Conservation (phyloP, 2,329 filamentous ascomycete species). For the Ophidiomyces ophidiicola region DNA sequence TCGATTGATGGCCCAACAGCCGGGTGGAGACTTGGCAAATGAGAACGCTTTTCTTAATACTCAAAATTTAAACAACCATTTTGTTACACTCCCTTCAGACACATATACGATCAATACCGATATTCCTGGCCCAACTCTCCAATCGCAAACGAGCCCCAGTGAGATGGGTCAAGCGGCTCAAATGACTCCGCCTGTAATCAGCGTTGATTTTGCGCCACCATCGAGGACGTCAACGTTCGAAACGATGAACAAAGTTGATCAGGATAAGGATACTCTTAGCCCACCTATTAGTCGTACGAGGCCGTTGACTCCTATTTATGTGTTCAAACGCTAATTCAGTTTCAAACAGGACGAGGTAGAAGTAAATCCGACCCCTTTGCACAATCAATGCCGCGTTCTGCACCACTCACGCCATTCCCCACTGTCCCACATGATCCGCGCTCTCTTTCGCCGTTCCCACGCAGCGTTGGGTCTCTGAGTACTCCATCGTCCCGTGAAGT, state of each 20-base stretch:
- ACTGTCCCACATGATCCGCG: conserved; percentile 24
- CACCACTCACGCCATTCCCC: conserved; percentile 19
- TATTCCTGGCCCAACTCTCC: conserved; percentile 32
- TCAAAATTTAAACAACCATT: conserved; percentile 38
- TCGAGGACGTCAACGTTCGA: conserved; percentile 55
- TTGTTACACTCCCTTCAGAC: conserved; percentile 35
- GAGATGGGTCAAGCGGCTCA: conserved; percentile 58
- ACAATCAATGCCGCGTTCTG: conserved; percentile 31
- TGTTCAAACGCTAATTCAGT: conserved; percentile 11
- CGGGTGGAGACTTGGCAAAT: conserved; percentile 49
- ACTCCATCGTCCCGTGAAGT: conserved; percentile 34
- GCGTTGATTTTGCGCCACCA: conserved; percentile 79
- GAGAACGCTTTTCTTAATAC: conserved; percentile 36
- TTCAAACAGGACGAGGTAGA: conserved; percentile 42
- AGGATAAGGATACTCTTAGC: conserved; percentile 64
- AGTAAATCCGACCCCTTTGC: conserved; percentile 52
- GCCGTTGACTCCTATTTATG: conserved; percentile 5
- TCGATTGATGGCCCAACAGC: conserved; percentile 52
- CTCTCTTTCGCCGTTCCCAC: conserved; percentile 35
- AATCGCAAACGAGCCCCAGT: conserved; percentile 36
- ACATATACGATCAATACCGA: conserved; percentile 40
- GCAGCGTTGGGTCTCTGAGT: conserved; percentile 24
- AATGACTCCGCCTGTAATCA: conserved; percentile 88
- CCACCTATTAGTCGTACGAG: conserved; percentile 53
- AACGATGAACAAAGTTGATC: conserved; percentile 47